Percentiles rank a stretch among this genome's conserved stretches.
Conservation (phyloP, 306 rosid species). For the Macrotyloma uniflorum region DNA sequence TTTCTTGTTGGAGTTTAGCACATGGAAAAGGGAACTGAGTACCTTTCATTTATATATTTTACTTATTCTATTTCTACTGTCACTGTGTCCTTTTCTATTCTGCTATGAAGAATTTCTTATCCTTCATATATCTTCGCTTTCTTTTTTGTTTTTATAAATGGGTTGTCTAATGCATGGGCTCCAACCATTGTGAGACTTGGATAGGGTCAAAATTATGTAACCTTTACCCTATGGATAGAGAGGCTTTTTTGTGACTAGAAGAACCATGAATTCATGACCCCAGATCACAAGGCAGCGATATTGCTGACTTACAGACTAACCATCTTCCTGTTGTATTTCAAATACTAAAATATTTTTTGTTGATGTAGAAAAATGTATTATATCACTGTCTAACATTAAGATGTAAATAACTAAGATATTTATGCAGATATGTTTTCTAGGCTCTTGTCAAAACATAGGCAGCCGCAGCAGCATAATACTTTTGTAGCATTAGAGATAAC, state of each 20-base stretch:
- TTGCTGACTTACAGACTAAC: neutral
- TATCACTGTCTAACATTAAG: neutral
- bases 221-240: neutral
- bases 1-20: neutral
- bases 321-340: neutral
- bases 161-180: neutral
- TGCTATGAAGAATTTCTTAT: slow-evolving; percentile 18
- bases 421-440: slow-evolving; percentile 7
- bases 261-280: neutral
- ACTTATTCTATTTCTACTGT: neutral
- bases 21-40: neutral
- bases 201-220: neutral
- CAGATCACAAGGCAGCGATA: neutral
- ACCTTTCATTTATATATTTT: neutral
- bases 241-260: neutral
- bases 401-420: neutral
- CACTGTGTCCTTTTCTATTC: neutral
- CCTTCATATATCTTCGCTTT: neutral
- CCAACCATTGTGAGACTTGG: neutral
- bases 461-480: neutral
- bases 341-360: neutral
- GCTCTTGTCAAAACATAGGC: neutral
- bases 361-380: slow-evolving; percentile 8
- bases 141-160: neutral
- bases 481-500: slow-evolving; percentile 11